Evolutionary conservation across 305 asterid genomes (phyloP), one percentile per base, ranked within the genome.

Genomic region (Ruellia speciosa): DNA sequence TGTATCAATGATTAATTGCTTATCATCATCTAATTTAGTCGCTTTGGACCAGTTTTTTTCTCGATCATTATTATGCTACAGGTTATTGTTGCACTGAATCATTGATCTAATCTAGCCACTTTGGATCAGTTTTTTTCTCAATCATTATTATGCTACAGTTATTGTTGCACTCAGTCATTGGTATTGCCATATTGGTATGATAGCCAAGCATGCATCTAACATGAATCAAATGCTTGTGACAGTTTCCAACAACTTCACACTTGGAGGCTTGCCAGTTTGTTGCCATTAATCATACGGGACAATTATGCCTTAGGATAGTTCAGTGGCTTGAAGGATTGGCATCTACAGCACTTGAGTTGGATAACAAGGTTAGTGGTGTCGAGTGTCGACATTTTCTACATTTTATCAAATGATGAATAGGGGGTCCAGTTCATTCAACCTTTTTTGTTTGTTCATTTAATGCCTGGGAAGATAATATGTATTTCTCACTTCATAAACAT

Each of bases 251-350:
- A 62, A 92, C 94, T 47, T 88, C 99, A 67, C 99, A 92, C 80
- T 67, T 82, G 79, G 94, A 84, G 67, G 99, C 96, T 59, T 86
- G 94, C 75, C 87, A 86, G 65, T 92, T 82, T 70, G 97, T 88
- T 65, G 58, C 74, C 28, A 75, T 18, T 66, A 70, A 86, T 82
- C 94, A 84, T 66, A 82, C 84, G 40, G 94, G 96, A 7, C 95
- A 92, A 66, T 77, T 88, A 60, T 88, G 99, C 76, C 85, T 88
- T 63, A 81, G 99, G 68, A 82, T 92, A 74, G 90, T 88, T 76
- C 95, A 88, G 68, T 92, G 99, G 99, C 95, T 92, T 58, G 99
- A 92, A 78, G 97, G 84, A 66, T 78, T 92, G 75, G 89, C 97
- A 20, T 92, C 96, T 67, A 88, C 82, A 73, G 84, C 89, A 49